These are phyloP conservation scores for Agaricales sp. DNA, from an alignment of 1,284 basidiomycete species.

Conservation along the genomic window DNA sequence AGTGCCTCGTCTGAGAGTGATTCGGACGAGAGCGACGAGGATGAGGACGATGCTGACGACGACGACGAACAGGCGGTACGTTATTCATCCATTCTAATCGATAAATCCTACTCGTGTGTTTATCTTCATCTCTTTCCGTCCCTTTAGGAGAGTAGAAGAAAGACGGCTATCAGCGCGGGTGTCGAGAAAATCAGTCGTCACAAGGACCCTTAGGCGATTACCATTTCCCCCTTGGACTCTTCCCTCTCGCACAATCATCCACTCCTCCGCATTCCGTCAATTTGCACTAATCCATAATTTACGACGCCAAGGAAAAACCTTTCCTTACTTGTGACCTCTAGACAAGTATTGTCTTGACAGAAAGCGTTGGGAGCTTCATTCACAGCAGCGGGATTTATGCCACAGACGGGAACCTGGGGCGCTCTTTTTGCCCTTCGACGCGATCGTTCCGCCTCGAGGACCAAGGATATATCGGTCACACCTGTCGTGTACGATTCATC, in stretches of 20 bases:
- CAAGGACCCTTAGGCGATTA: conserved; percentile 21
- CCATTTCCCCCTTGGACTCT: background rate
- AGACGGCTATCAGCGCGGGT: conserved; percentile 43
- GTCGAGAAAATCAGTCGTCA: conserved; percentile 67
- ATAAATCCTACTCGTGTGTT: no score
- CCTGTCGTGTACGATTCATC: no score
- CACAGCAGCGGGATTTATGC: background rate
- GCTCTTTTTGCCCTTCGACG: no score
- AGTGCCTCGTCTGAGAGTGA: conserved; percentile 13
- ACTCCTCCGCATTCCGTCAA: no score
- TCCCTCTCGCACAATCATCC: background rate
- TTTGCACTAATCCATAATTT: background rate
- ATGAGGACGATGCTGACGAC: conserved; percentile 24
- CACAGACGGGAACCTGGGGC: background rate
- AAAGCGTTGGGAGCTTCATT: no score
- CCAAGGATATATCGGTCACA: no score
- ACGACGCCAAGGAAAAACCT: background rate
- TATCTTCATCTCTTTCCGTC: no score
- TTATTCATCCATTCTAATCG: no score
- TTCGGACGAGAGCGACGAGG: conserved; percentile 19
- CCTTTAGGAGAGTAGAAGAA: conserved; percentile 21
- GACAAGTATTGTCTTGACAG: no score
- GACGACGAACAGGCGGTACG: conserved; percentile 25
- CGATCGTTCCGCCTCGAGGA: no score
- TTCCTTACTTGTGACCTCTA: background rate